Conservation (phyloP, 2,329 filamentous ascomycete genomes). For the Leptoxyphium fumago region DNA sequence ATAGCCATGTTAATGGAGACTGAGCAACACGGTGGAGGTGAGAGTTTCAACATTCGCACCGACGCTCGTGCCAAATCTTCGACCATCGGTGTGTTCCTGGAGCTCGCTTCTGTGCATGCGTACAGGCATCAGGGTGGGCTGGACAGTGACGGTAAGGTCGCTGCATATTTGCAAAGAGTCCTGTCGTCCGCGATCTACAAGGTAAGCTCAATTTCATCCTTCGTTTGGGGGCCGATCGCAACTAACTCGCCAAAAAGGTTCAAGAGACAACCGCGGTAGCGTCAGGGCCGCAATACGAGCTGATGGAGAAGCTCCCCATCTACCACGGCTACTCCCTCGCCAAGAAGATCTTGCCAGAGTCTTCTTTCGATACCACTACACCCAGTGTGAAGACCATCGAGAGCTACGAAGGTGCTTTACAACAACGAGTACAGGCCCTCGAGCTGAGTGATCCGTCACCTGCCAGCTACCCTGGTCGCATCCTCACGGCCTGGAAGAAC, state of each 20-base stretch:
- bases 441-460: neutral
- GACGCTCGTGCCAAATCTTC: constrained; percentile 22
- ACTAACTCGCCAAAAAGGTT: neutral
- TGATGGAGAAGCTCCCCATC: constrained; percentile 22
- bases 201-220: constrained; percentile 1
- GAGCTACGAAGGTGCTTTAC: neutral
- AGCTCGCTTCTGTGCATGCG: constrained; percentile 27
- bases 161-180: constrained; percentile 25
- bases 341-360: constrained; percentile 23
- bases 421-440: neutral
- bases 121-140: constrained; percentile 18
- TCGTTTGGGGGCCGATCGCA: neutral
- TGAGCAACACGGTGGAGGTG: constrained; percentile 21
- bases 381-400: neutral
- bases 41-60: constrained; percentile 4
- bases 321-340: constrained; percentile 31
- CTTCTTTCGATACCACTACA: neutral
- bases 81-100: constrained; percentile 28
- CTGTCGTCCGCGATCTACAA: constrained; percentile 13
- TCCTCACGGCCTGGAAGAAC: neutral
- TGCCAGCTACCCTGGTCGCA: neutral
- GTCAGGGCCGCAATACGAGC: constrained; percentile 8
- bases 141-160: constrained; percentile 25
- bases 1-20: constrained; percentile 28
- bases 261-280: neutral